A percentile compares a stretch with the other conserved stretches of the same genome.
phyloP scores from a whole-genome alignment of 2,329 filamentous ascomycete species.

The Fusarium mangiferae region DNA sequence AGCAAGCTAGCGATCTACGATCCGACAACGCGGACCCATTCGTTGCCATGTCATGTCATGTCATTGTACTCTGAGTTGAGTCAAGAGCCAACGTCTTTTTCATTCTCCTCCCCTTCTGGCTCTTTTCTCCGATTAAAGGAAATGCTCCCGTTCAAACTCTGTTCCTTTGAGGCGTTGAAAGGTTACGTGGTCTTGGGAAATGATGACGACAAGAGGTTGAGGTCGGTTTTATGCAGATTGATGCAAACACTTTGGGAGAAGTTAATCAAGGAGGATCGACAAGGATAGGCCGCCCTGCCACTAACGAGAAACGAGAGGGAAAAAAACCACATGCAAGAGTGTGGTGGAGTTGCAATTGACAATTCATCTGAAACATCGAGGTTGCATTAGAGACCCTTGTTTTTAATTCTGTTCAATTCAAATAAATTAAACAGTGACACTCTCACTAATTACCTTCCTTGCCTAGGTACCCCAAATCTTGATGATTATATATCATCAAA shows the following conservation, averaged over 20 bases:
- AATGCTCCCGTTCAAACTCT: not conserved
- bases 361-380: constrained; percentile 27
- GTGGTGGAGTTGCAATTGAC: constrained; percentile 2
- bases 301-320: not conserved
- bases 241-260: constrained; percentile 8
- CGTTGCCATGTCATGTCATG: not conserved
- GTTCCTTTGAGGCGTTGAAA: not conserved
- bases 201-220: not conserved
- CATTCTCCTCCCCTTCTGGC: not conserved
- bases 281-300: constrained; percentile 14
- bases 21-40: constrained; percentile 5
- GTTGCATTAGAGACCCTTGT: constrained; percentile 18
- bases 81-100: constrained; percentile 1
- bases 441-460: not conserved
- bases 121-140: not conserved
- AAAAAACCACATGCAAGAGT: not conserved
- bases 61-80: not conserved
- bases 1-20: constrained; percentile 9
- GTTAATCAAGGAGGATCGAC: not conserved
- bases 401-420: not conserved
- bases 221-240: constrained; percentile 10
- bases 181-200: not conserved
- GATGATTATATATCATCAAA: not conserved
- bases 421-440: not conserved
- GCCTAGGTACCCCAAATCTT: too few species aligned